Evolutionary conservation across 306 rosid genomes (phyloP), one percentile per base, ranked within the genome.

Genomic region (Castanea crenata): DNA sequence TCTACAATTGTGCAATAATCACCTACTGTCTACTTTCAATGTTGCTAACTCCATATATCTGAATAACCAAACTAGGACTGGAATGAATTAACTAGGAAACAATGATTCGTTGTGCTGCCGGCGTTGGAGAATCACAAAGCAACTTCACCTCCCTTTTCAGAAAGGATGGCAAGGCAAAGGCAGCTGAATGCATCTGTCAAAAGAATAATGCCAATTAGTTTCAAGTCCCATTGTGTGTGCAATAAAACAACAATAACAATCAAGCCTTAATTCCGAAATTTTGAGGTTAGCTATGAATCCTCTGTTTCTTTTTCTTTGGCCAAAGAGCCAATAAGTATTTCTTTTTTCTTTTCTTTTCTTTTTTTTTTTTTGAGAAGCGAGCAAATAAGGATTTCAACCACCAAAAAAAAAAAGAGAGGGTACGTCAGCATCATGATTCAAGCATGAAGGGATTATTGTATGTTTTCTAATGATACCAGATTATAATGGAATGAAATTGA

Each of bases 131-230:
- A 55, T 78, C 86, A 5, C 78, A 67, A 62, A 85, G 83, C 41
- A 73, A 76, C 46, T 86, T 83, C 83, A 89, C 89, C 83, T 91
- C 98, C 87, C 87, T 88, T 86, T 81, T 91, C 85, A 93, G 69
- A 79, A 93, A 91, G 55, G 90, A 16, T 49, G 98, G 98, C 90
- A 93, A 83, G 20, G 92, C 93, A 87, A 92, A 91, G 70, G 98
- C 98, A 71, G 98, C 98, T 4, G 82, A 71, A 83, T 94, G 98
- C 87, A 94, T 82, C 98, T 94, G 91, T 77, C 52, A 63, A 19
- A 63, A 68, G 19, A 68, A 35, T 10, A 68, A 35, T 35, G 29
- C 16, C 16, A 35, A 34, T 68, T 68, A 68, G 54, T 18, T 19
- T 32, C 27, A 5, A 19, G 71, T 38, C 52, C 35, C 34, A 16